Evolutionary conservation across 106 monocot species (phyloP).

Genomic region (Gastrodia elata): DNA sequence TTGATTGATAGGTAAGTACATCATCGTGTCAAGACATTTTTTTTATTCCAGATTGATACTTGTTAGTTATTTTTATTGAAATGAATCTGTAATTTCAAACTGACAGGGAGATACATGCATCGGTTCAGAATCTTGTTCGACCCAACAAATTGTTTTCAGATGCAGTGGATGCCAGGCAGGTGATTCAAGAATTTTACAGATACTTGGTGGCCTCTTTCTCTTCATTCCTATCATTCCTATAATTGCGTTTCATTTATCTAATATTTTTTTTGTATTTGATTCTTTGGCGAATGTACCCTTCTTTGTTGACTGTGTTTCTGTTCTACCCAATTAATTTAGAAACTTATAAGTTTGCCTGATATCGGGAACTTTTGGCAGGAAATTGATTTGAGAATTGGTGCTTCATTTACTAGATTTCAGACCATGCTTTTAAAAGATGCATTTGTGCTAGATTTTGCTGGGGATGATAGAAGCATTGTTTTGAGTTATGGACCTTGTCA

Average conservation of each 20-base stretch:
- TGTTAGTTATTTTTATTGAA: neutral
- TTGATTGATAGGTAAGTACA: constrained; percentile 70
- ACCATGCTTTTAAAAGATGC: constrained; percentile 89
- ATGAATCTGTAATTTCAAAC: constrained; percentile 1
- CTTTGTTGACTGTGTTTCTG: neutral
- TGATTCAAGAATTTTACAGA: constrained; percentile 13
- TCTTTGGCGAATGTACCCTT: neutral
- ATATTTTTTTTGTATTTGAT: neutral
- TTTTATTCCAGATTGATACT: neutral
- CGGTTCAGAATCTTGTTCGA: constrained; percentile 82
- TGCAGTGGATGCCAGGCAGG: constrained; percentile 97
- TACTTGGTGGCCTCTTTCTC: neutral
- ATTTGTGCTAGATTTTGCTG: constrained; percentile 68
- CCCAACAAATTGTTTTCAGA: constrained; percentile 89
- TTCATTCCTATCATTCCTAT: neutral
- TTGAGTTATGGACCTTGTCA: constrained; percentile 99
- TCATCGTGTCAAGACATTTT: neutral
- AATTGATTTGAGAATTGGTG: constrained; percentile 95
- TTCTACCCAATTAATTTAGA: neutral
- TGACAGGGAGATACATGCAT: constrained; percentile 75
- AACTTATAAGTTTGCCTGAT: neutral
- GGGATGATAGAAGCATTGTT: constrained; percentile 58
- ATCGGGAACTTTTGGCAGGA: constrained; percentile 44
- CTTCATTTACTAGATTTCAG: constrained; percentile 97
- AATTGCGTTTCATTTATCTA: constrained; percentile 5